phyloP scores from a whole-genome alignment of 169 alveolate species.

The Cryptosporidium andersoni region DNA sequence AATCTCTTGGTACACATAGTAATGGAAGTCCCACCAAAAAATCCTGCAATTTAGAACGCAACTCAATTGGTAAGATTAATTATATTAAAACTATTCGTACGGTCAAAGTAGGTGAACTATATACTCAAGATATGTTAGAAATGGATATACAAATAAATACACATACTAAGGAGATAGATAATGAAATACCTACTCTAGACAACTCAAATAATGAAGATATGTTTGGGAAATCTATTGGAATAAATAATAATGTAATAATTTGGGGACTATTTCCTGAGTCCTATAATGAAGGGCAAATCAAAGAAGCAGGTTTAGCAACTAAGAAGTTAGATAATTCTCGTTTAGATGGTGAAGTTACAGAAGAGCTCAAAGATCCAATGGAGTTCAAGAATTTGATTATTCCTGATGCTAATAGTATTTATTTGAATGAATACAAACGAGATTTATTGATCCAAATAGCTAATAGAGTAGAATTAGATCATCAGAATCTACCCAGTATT shows the following conservation, averaged over 20 bases:
- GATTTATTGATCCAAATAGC: constrained; percentile 25
- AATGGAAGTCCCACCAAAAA: background rate
- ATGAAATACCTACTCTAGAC: background rate
- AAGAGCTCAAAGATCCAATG: constrained; percentile 14
- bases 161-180: background rate
- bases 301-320: constrained; percentile 33
- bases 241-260: background rate
- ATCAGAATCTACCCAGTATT: constrained; percentile 33
- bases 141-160: constrained; percentile 19
- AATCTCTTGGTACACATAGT: background rate
- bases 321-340: constrained; percentile 1
- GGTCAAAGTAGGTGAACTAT: constrained; percentile 49
- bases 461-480: constrained; percentile 20
- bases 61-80: background rate
- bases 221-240: constrained; percentile 17
- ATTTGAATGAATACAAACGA: constrained; percentile 21
- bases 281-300: constrained; percentile 18
- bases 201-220: background rate
- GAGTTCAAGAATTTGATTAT: constrained; percentile 42
- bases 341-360: constrained; percentile 52
- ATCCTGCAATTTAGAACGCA: too few species aligned
- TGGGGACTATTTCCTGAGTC: constrained; percentile 63
- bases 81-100: background rate
- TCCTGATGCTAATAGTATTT: constrained; percentile 18
- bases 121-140: constrained; percentile 21